Base-by-base conservation (phyloP, 2,329 filamentous ascomycete species). In the Coniochaeta ligniaria region DNA sequence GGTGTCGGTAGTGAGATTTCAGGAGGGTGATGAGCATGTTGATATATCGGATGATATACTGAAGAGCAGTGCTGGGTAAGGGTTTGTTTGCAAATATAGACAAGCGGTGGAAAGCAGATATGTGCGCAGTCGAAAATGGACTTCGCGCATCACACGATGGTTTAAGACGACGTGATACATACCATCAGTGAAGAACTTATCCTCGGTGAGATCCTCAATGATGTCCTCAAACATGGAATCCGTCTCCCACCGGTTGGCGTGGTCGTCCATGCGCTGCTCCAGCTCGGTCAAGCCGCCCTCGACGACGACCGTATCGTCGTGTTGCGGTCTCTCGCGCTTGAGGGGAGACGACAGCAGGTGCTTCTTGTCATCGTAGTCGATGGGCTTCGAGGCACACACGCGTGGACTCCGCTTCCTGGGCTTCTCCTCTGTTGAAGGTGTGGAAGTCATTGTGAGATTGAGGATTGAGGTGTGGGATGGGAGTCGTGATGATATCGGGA, bases 171-270 rank as follows among this genome's bases (percentile, higher is more conserved):
- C 7, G 26, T 57, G 60, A 45, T 60, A 65, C 74, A 74, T 70
- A 81, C 82, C 76, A 68, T 80, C 76, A 60, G 67, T 69, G 41
- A 71, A 67, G 65, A 72, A 77, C 63, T 78, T 76, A 67, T 83
- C 80, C 61, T 85, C 80, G 52, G 76, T 75, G 63, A 88, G 70
- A 60, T 84, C 80, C 60, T 87, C 82, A 59, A 89, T 76, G 36
- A 80, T 77, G 67, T 88, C 86, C 63, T 85, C 84, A 63, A 85
- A 86, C 2, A 89, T 73, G 28, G 85, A 88, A 64, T 87, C 82
- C 6, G 80, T 82, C 66, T 88, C 86, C 85, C 84, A 88, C 14
- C 80, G 80, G 58, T 83, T 81, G 60, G 74, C 75, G 5, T 79
- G 75, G 61, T 83, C 80, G 33, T 77, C 78, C 64, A 83, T 76